These are phyloP conservation scores for Gonapodya prolifera DNA, from an alignment of 192 early-diverging fungal species.

Conservation along the genomic window DNA sequence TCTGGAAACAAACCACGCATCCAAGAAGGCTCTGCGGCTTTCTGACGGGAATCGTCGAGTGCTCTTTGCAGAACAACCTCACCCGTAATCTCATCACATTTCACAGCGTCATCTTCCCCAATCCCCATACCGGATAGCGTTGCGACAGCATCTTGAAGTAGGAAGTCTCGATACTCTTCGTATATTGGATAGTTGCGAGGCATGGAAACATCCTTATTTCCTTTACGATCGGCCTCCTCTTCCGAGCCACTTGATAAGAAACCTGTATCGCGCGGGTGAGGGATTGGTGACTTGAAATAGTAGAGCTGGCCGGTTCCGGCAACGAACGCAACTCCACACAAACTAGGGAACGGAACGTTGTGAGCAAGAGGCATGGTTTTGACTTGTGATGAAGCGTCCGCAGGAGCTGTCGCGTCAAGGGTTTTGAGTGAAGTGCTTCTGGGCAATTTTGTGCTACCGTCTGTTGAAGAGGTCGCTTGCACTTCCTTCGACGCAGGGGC, in stretches of 20 bases:
- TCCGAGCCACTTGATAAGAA: neutral
- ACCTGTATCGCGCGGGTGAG: neutral
- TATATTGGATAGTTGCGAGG: neutral
- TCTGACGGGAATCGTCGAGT: neutral
- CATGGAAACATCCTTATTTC: neutral
- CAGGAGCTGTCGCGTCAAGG: neutral
- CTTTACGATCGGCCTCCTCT: neutral
- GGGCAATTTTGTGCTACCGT: neutral
- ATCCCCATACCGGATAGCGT: neutral
- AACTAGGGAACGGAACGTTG: neutral
- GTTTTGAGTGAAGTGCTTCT: neutral
- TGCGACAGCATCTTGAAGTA: neutral
- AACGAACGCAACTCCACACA: neutral
- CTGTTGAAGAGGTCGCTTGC: neutral
- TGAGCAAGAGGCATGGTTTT: neutral
- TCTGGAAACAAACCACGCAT: neutral
- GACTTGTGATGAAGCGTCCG: neutral
- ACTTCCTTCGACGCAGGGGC: neutral
- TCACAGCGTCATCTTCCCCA: neutral
- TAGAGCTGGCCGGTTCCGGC: neutral
- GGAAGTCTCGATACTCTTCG: neutral
- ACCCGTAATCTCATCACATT: neutral
- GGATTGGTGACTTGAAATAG: neutral
- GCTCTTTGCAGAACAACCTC: neutral
- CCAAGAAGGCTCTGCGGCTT: neutral